Percentiles rank a stretch among this genome's conserved stretches.
These are phyloP conservation scores for Monosporascus sp. DNA, from an alignment of 2,329 filamentous ascomycete genomes.

Conservation along the genomic window DNA sequence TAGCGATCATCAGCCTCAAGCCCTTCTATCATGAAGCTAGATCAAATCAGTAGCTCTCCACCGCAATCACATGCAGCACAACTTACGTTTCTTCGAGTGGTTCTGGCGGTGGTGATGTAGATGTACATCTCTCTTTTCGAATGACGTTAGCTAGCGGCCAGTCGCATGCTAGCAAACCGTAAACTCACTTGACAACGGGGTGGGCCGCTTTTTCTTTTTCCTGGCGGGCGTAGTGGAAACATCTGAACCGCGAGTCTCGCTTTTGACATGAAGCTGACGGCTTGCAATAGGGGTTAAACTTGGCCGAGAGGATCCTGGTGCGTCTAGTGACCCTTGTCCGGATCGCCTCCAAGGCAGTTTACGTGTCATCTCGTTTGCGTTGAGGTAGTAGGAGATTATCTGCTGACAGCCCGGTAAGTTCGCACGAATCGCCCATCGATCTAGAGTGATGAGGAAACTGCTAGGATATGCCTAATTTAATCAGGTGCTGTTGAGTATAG, in stretches of 20 bases:
- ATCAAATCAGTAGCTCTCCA: constrained; percentile 3
- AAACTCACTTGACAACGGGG: constrained; percentile 7
- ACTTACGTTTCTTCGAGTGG: constrained; percentile 41
- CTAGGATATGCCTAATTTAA: background rate
- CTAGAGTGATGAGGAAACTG: background rate
- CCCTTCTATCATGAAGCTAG: constrained; percentile 59
- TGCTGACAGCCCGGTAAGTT: background rate
- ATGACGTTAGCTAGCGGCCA: constrained; percentile 7
- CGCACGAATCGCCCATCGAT: background rate
- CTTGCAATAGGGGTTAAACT: constrained; percentile 11
- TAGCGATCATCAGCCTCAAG: constrained; percentile 64
- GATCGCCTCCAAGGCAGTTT: constrained; percentile 46
- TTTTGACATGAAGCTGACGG: background rate
- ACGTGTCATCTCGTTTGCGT: constrained; percentile 37
- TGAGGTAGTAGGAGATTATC: background rate
- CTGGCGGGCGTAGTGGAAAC: constrained; percentile 4
- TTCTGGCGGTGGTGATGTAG: constrained; percentile 48
- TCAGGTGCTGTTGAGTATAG: background rate
- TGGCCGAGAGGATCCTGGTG: constrained; percentile 1
- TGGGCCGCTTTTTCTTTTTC: constrained; percentile 5
- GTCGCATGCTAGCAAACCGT: background rate
- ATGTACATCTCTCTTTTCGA: constrained; percentile 32
- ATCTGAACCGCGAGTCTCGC: constrained; percentile 3
- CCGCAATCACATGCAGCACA: background rate
- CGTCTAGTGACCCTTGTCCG: constrained; percentile 5